These are phyloP conservation scores for Parietaria judaica DNA, from an alignment of 306 rosid species.

Conservation along the genomic window DNA sequence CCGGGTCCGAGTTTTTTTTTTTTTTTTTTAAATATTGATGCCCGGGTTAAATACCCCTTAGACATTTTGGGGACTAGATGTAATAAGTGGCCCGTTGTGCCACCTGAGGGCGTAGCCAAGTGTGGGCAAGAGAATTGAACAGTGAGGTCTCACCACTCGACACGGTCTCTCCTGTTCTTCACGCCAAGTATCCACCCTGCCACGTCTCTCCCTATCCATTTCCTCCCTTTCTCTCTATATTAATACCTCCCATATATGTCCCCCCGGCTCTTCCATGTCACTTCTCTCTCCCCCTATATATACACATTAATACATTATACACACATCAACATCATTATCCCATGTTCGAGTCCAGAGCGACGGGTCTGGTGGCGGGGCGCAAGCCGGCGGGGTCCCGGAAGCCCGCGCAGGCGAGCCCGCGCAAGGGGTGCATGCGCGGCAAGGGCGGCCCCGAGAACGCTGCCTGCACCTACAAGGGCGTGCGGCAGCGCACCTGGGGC, in stretches of 20 bases:
- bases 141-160: constrained; percentile 32
- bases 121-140: constrained; percentile 43
- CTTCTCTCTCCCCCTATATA: neutral
- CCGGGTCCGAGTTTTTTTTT: too few relatives aligned
- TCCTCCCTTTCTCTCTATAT: constrained; percentile 26
- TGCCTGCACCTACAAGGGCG: constrained; percentile 76
- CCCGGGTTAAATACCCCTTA: too few relatives aligned
- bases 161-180: constrained; percentile 47
- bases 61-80: too few relatives aligned
- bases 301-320: neutral
- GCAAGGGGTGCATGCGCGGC: constrained; percentile 92
- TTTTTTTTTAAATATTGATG: too few relatives aligned
- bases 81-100: constrained; percentile 9
- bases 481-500: constrained; percentile 93
- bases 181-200: constrained; percentile 49
- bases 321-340: too few relatives aligned
- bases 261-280: neutral
- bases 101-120: constrained; percentile 58
- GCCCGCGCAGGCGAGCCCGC: constrained; percentile 58
- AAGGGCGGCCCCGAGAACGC: constrained; percentile 94
- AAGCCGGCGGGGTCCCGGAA: constrained; percentile 24
- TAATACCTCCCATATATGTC: constrained; percentile 13
- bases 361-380: constrained; percentile 16
- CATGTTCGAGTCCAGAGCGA: constrained; percentile 29
- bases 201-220: constrained; percentile 50